phyloP scores from a whole-genome alignment of 352 stramenopile species.

The Pythium grandisporangium region DNA sequence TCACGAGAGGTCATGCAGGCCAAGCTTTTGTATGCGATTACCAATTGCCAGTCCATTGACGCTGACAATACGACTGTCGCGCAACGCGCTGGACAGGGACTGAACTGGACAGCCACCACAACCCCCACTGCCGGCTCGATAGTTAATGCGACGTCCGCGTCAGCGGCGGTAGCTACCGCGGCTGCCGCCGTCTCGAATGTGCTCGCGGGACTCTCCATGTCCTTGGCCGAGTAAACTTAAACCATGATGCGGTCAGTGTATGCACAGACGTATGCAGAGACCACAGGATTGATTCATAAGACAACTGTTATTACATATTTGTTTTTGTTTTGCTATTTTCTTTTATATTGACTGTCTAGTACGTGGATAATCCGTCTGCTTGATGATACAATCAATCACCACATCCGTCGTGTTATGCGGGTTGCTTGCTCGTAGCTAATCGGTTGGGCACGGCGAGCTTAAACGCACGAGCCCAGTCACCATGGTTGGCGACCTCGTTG shows the following conservation, averaged over 20 bases:
- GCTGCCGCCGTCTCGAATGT: conserved; percentile 52
- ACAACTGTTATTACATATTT: too few relatives aligned
- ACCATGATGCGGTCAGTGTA: too few relatives aligned
- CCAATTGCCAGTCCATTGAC: conserved; percentile 82
- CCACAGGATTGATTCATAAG: too few relatives aligned
- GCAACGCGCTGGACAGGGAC: conserved; percentile 73
- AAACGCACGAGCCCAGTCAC: conserved; percentile 59
- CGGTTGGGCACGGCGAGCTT: conserved; percentile 37
- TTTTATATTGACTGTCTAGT: too few relatives aligned
- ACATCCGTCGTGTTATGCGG: too few relatives aligned
- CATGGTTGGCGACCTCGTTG: conserved; percentile 66
- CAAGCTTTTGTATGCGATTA: conserved; percentile 85
- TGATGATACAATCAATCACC: too few relatives aligned
- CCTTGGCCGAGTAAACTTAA: conserved; percentile 16
- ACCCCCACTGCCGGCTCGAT: conserved; percentile 21
- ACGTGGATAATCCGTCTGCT: too few relatives aligned
- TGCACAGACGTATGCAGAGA: too few relatives aligned
- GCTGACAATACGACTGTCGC: conserved; percentile 86
- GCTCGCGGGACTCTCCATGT: conserved; percentile 34
- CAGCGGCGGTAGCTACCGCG: conserved; percentile 15
- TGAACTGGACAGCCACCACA: conserved; percentile 65
- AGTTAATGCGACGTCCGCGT: conserved; percentile 3
- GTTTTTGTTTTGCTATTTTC: too few relatives aligned
- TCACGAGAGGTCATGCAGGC: conserved; percentile 69
- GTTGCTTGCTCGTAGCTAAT: conserved; percentile 24